Evolutionary conservation across 164 flowering plant species (phyloP).

Genomic region (Kingdonia uniflora): DNA sequence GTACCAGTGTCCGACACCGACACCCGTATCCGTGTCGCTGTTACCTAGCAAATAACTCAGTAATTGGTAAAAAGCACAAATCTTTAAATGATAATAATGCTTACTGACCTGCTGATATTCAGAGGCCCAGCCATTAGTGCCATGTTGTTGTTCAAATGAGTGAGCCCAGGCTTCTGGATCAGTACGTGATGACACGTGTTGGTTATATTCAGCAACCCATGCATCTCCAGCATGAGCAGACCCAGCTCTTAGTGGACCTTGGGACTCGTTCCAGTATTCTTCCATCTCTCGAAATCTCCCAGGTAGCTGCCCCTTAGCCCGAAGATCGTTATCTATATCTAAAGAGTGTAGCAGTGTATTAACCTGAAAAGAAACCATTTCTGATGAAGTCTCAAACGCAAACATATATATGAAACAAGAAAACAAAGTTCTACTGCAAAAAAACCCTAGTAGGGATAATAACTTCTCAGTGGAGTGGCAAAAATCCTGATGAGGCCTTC

Average conservation of each 20-base stretch:
- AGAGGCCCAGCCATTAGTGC: slow-evolving; percentile 85
- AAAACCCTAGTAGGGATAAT: too few species aligned
- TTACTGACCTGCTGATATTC: slow-evolving; percentile 79
- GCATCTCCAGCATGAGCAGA: slow-evolving; percentile 42
- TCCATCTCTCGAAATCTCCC: slow-evolving; percentile 72
- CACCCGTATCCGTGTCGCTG: too few species aligned
- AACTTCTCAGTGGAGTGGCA: too few species aligned
- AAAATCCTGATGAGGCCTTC: too few species aligned
- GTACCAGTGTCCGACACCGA: too few species aligned
- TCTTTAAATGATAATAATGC: neutral
- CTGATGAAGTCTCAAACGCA: neutral
- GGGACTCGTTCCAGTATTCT: slow-evolving; percentile 89
- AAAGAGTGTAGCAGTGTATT: slow-evolving; percentile 69
- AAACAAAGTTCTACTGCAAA: too few species aligned
- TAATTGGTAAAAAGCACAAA: too few species aligned
- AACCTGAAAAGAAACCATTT: slow-evolving; percentile 40
- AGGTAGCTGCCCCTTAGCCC: slow-evolving; percentile 46
- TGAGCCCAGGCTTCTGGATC: slow-evolving; percentile 66
- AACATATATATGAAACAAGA: neutral
- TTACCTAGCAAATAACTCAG: too few species aligned
- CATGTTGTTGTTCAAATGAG: slow-evolving; percentile 78
- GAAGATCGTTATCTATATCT: slow-evolving; percentile 64
- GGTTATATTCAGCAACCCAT: slow-evolving; percentile 67
- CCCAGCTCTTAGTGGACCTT: slow-evolving; percentile 29
- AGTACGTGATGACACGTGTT: slow-evolving; percentile 29